Percentiles rank a stretch among this genome's conserved stretches.
Conservation (phyloP, 768 basidiomycete species). For the Xerocomellus intermedius region DNA sequence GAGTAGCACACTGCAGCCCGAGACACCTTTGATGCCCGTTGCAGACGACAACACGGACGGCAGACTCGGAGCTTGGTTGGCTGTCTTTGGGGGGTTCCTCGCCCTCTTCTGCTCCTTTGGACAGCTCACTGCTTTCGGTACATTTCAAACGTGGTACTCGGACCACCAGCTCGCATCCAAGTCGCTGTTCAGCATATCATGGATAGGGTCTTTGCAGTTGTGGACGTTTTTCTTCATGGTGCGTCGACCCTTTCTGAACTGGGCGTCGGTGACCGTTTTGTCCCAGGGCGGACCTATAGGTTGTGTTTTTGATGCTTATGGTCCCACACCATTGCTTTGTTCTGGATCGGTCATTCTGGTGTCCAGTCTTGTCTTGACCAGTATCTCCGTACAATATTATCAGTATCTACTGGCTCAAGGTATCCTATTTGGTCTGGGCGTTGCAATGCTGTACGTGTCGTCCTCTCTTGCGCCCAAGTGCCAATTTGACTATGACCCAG, state of each 20-base stretch:
- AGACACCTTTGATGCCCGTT: constrained; percentile 13
- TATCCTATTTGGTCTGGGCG: constrained; percentile 61
- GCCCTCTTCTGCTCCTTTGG: constrained; percentile 71
- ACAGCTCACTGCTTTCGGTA: constrained; percentile 70
- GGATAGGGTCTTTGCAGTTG: constrained; percentile 70
- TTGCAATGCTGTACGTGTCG: constrained; percentile 57
- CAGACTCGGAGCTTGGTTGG: constrained; percentile 39
- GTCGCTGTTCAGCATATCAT: constrained; percentile 58
- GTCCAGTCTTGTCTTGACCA: constrained; percentile 58
- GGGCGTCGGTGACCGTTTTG: neutral
- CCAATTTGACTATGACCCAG: constrained; percentile 34
- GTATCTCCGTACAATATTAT: constrained; percentile 54
- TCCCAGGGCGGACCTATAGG: constrained; percentile 62
- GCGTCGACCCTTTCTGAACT: constrained; percentile 19
- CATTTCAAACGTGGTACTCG: constrained; percentile 68
- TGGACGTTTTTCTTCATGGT: constrained; percentile 72
- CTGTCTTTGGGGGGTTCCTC: constrained; percentile 63
- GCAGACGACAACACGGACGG: neutral
- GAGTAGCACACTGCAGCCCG: constrained; percentile 24
- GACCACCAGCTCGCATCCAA: constrained; percentile 52
- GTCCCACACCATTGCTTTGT: constrained; percentile 53
- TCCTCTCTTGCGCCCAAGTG: neutral
- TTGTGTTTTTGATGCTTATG: constrained; percentile 56
- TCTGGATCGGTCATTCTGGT: constrained; percentile 49
- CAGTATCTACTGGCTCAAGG: constrained; percentile 66